Conservation (phyloP, 805 yeast species). For the Nakazawaea siamensis region DNA sequence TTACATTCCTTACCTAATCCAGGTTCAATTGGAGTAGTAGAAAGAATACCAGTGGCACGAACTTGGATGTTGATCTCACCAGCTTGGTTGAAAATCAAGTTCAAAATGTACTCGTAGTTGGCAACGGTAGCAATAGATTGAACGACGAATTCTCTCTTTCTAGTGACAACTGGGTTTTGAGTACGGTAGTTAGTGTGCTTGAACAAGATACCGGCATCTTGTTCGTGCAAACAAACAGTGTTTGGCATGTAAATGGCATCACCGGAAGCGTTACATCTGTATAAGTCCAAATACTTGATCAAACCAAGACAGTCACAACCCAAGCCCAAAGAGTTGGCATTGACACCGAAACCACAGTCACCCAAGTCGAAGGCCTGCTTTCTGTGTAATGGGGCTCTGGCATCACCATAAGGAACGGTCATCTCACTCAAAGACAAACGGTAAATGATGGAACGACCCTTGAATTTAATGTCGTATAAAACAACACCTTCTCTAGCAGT, state of each 20-base stretch:
- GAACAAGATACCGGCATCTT: constrained; percentile 67
- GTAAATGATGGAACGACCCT: constrained; percentile 70
- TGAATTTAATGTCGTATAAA: constrained; percentile 61
- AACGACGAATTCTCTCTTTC: constrained; percentile 72
- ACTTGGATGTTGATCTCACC: constrained; percentile 74
- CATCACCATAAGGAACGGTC: constrained; percentile 87
- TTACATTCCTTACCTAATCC: constrained; percentile 50
- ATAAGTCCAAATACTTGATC: constrained; percentile 63
- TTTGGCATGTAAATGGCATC: constrained; percentile 55
- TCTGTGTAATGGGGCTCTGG: constrained; percentile 76
- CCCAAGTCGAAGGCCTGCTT: constrained; percentile 85
- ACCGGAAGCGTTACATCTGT: constrained; percentile 49
- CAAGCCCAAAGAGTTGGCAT: constrained; percentile 56
- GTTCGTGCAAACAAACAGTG: constrained; percentile 76
- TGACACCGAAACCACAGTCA: constrained; percentile 75
- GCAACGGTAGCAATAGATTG: constrained; percentile 83
- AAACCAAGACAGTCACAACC: constrained; percentile 84
- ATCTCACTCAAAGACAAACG: constrained; percentile 70
- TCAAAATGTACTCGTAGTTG: constrained; percentile 72
- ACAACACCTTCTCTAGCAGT: constrained; percentile 77
- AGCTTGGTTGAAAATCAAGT: constrained; percentile 66
- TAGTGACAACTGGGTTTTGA: constrained; percentile 56
- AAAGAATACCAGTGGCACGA: constrained; percentile 80
- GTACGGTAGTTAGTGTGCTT: constrained; percentile 80
- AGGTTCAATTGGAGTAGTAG: constrained; percentile 76